These are phyloP conservation scores for Phytomonas sp. DNA, from an alignment of 208 protist genomes.

Conservation along the genomic window DNA sequence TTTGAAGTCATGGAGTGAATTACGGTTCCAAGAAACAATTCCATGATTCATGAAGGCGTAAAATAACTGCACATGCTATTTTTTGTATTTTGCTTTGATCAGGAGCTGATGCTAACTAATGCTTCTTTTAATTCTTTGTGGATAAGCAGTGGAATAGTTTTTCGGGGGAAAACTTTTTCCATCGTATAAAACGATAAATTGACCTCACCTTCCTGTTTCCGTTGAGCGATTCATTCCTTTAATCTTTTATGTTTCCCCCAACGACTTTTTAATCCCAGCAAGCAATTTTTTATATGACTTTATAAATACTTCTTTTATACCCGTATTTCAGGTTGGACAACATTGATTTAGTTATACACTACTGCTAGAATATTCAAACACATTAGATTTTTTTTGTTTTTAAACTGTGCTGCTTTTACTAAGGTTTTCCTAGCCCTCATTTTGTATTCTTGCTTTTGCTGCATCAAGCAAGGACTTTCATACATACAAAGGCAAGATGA, in stretches of 20 bases:
- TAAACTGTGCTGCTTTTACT: not conserved
- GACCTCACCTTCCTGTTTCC: not conserved
- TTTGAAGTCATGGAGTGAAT: constrained; percentile 33
- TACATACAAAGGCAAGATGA: not conserved
- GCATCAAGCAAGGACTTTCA: not conserved
- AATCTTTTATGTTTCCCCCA: not conserved
- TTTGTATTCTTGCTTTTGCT: not conserved
- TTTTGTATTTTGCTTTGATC: constrained; percentile 10
- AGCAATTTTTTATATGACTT: not conserved
- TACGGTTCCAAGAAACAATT: constrained; percentile 23
- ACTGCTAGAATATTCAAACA: not conserved
- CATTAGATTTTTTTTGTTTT: not conserved
- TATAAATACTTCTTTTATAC: not conserved
- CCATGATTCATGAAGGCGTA: not conserved
- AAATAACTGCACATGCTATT: constrained; percentile 10
- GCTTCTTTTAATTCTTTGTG: constrained; percentile 7
- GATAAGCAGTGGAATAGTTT: not conserved
- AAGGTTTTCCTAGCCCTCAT: not conserved
- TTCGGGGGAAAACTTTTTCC: not conserved
- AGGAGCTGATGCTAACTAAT: not conserved
- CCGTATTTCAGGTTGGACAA: not conserved
- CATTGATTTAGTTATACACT: not conserved
- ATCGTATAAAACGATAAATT: not conserved
- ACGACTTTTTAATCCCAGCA: not conserved
- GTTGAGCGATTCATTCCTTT: not conserved